Evolutionary conservation across 1,139 yeast genomes (phyloP).

Genomic region (Candida dubliniensis): DNA sequence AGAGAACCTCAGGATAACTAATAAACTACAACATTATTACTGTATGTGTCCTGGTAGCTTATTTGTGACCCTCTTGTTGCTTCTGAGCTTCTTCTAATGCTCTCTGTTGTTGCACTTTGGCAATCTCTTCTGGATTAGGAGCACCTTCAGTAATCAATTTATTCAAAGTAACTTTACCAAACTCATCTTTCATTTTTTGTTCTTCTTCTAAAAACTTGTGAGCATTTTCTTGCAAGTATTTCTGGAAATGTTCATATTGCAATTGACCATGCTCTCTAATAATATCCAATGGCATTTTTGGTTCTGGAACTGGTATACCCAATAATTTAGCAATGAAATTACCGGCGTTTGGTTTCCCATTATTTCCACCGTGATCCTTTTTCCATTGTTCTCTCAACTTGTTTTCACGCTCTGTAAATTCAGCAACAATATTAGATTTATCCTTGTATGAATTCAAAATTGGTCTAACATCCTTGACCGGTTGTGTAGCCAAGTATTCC

Average conservation of each 20-base stretch:
- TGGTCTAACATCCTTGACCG: slow-evolving; percentile 87
- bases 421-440: slow-evolving; percentile 64
- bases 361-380: slow-evolving; percentile 59
- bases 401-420: slow-evolving; percentile 75
- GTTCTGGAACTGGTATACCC: slow-evolving; percentile 62
- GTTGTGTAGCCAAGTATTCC: slow-evolving; percentile 93
- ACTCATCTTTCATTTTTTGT: slow-evolving; percentile 74
- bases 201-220: slow-evolving; percentile 81
- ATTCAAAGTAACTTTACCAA: slow-evolving; percentile 78
- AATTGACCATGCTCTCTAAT: slow-evolving; percentile 92
- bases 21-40: no score
- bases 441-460: slow-evolving; percentile 69
- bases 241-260: slow-evolving; percentile 82
- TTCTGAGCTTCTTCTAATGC: slow-evolving; percentile 20
- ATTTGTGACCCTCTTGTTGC: slow-evolving; percentile 9
- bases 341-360: slow-evolving; percentile 45
- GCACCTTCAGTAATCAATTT: slow-evolving; percentile 82
- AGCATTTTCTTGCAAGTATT: slow-evolving; percentile 84
- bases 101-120: slow-evolving; percentile 58
- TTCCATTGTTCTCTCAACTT: slow-evolving; percentile 67
- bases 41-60: background rate
- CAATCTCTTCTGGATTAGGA: slow-evolving; percentile 83
- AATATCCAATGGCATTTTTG: slow-evolving; percentile 87
- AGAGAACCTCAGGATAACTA: no score
- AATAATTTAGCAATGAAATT: slow-evolving; percentile 56